Conservation (phyloP, 1,284 basidiomycete genomes). For the Sanghuangporus sanghuang region DNA sequence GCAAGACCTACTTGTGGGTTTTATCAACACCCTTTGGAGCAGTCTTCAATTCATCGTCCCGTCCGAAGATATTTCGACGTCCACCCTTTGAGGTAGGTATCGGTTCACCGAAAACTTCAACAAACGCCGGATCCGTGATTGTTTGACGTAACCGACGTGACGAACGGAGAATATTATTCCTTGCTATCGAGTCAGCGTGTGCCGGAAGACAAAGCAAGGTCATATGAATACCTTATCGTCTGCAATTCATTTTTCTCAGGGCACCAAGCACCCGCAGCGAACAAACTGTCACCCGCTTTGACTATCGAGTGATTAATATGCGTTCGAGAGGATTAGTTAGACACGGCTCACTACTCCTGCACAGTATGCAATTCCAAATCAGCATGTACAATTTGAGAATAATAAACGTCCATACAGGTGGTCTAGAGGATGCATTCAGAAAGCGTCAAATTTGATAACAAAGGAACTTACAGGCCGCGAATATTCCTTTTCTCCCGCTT, state of each 20-base stretch:
- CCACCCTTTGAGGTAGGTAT: constrained; percentile 55
- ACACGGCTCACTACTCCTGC: neutral
- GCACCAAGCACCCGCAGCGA: constrained; percentile 84
- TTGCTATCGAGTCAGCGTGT: constrained; percentile 31
- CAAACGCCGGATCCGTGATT: constrained; percentile 64
- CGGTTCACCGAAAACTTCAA: constrained; percentile 67
- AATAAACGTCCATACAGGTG: constrained; percentile 28
- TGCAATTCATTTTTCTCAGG: constrained; percentile 76
- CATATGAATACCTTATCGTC: constrained; percentile 52
- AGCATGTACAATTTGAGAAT: neutral
- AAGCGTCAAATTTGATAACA: neutral
- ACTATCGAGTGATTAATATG: constrained; percentile 38
- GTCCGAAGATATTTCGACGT: constrained; percentile 73
- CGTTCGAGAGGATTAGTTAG: neutral
- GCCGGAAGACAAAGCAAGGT: neutral
- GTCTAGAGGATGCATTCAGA: constrained; percentile 29
- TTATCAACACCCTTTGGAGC: constrained; percentile 88
- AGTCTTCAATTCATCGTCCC: constrained; percentile 77
- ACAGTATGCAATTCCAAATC: neutral
- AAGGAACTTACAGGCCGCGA: constrained; percentile 61
- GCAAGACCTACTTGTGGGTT: constrained; percentile 51
- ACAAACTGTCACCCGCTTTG: constrained; percentile 61
- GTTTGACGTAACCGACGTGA: constrained; percentile 59
- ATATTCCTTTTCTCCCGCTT: constrained; percentile 75
- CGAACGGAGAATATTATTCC: constrained; percentile 60